These are phyloP conservation scores for Neopestalotiopsis sp. DNA, from an alignment of 2,329 filamentous ascomycete species.

Conservation along the genomic window DNA sequence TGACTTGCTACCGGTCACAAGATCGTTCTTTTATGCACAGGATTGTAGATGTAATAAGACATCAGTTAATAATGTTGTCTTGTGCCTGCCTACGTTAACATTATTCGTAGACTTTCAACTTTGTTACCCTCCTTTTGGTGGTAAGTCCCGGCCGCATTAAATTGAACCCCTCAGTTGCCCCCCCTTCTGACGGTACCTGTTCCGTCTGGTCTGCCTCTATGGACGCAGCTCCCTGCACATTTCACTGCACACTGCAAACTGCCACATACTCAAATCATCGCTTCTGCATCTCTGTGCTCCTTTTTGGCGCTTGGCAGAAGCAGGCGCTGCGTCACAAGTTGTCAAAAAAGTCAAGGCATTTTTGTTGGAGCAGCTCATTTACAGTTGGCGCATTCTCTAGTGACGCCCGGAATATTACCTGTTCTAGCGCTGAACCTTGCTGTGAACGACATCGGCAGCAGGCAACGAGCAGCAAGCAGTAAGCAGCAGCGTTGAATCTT, in stretches of 20 bases:
- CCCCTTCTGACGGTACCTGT: background rate
- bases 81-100: background rate
- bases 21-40: background rate
- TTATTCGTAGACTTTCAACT: background rate
- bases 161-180: constrained; percentile 1
- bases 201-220: background rate
- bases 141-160: background rate
- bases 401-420: constrained; percentile 2
- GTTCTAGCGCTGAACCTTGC: background rate
- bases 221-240: background rate
- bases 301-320: background rate
- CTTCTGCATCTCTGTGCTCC: background rate
- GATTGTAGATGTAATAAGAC: background rate
- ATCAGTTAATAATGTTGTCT: no score
- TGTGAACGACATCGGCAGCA: background rate
- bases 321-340: background rate
- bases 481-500: background rate
- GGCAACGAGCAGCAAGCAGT: no score
- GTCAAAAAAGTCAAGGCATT: background rate
- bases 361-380: background rate
- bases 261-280: background rate
- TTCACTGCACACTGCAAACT: background rate
- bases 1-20: background rate
- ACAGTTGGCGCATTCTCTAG: background rate
- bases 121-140: background rate